Evolutionary conservation across 169 alveolate species (phyloP).

Genomic region (Plasmodium reichenowi): DNA sequence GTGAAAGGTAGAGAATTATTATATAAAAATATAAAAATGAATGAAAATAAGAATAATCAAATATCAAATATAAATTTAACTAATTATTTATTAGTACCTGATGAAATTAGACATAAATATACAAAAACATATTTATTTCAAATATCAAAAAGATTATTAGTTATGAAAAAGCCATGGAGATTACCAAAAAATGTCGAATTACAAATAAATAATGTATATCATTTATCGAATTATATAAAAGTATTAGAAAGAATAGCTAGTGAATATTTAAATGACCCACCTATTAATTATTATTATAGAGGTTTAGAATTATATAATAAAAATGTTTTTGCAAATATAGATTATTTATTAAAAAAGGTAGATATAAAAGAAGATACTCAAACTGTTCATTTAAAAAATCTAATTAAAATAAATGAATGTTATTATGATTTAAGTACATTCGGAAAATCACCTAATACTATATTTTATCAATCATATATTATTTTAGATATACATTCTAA

Average conservation of each 20-base stretch:
- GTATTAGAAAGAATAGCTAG: conserved; percentile 80
- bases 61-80: conserved; percentile 51
- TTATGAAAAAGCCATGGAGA: conserved; percentile 87
- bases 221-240: conserved; percentile 79
- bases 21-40: conserved; percentile 1
- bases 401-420: conserved; percentile 77
- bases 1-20: background rate
- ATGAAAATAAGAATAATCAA: conserved; percentile 26
- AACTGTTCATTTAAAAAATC: conserved; percentile 27
- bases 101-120: conserved; percentile 74
- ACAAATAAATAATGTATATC: conserved; percentile 83
- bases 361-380: conserved; percentile 57
- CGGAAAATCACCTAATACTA: conserved; percentile 77
- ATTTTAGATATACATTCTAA: conserved; percentile 81
- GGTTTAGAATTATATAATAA: conserved; percentile 72
- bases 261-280: conserved; percentile 77
- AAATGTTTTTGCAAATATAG: conserved; percentile 78
- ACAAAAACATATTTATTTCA: conserved; percentile 73
- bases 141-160: conserved; percentile 79
- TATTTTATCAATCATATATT: conserved; percentile 83
- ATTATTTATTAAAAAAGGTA: conserved; percentile 70
- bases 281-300: conserved; percentile 60
- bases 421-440: conserved; percentile 82
- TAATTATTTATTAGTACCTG: conserved; percentile 67
- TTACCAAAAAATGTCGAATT: conserved; percentile 83